Evolutionary conservation across 2,329 filamentous ascomycete genomes (phyloP), one percentile per base, ranked within the genome.

Genomic region (Chrysoporthe deuterocubensis): DNA sequence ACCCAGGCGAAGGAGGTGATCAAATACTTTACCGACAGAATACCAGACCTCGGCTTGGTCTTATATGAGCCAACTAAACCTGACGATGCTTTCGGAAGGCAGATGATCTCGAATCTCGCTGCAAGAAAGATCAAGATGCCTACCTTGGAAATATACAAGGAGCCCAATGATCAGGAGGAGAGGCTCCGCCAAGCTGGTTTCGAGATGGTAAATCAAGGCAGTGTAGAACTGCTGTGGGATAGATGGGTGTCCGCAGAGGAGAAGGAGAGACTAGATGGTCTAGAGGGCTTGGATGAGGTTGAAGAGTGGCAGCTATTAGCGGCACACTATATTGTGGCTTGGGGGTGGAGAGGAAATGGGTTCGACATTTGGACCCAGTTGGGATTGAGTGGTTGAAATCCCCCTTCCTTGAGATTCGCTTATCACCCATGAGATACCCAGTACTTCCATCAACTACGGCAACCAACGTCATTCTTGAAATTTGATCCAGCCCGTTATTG

Each of bases 201-300:
- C 67, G 75, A 76, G 3, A 72, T 71, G 6, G 79, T 78, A 1
- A 75, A 75, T n/a, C 80, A 80, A 46, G 77, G 79, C 62, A 85
- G 84, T 0, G 79, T 88, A 50, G 79, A 82, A 64, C 73, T 77
- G n/a, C 87, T 97, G 48, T 97, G 92, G 90, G 85, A 90, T 63
- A 80, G 80, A 1, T 98, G 95, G 94, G 83, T 97, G 3, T 75
- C 76, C 0, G 76, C 83, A 0, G 81, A 82, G 2, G 95, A 98
- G 79, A 94, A 93, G 78, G 90, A 92, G 74, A 84, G 94, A 60
- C 88, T 98, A 1, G 90, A 94, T 71, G 79, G 81, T 13, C 77
- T 97, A 37, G 94, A 99, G 78, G 94, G 96, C 74, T 79, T 99
- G 70, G 96, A 99, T 80, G 96, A 99, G 79, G 86, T 97, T 34